These are phyloP conservation scores for Cantharellus cinnabarinus DNA, from an alignment of 768 basidiomycete species.

Conservation along the genomic window DNA sequence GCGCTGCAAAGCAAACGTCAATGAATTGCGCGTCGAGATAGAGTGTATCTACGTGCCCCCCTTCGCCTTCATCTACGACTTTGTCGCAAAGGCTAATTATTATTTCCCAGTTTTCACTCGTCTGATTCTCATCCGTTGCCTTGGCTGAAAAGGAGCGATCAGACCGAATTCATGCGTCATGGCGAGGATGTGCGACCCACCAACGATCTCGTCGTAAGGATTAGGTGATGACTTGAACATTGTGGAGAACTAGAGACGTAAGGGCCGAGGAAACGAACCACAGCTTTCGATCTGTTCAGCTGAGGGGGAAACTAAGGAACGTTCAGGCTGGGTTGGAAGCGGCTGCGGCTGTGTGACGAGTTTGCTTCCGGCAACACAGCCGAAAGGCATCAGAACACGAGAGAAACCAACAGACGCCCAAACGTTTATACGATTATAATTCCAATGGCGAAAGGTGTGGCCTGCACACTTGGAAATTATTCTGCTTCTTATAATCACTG, in stretches of 20 bases:
- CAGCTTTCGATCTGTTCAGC: too few relatives aligned
- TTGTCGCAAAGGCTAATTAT: slow-evolving; percentile 93
- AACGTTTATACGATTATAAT: neutral
- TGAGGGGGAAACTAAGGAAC: too few relatives aligned
- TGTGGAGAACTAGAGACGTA: neutral
- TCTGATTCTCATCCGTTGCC: slow-evolving; percentile 94
- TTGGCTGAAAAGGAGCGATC: slow-evolving; percentile 33
- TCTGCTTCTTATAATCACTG: neutral
- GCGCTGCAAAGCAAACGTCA: slow-evolving; percentile 32
- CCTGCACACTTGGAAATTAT: neutral
- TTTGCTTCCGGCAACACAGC: neutral
- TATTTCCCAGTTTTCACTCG: slow-evolving; percentile 88
- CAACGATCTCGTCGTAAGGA: slow-evolving; percentile 80
- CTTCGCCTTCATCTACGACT: slow-evolving; percentile 71
- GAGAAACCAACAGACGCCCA: neutral
- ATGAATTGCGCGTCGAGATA: neutral
- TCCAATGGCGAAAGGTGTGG: neutral
- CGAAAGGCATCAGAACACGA: neutral
- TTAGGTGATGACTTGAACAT: slow-evolving; percentile 63
- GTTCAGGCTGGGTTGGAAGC: too few relatives aligned
- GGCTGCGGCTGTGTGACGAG: too few relatives aligned
- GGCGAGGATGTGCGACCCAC: slow-evolving; percentile 27
- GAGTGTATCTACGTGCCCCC: slow-evolving; percentile 35
- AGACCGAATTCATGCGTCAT: neutral
- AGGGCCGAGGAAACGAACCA: neutral